Evolutionary conservation across 306 rosid species (phyloP).

Genomic region (Citrullus mucosospermus): DNA sequence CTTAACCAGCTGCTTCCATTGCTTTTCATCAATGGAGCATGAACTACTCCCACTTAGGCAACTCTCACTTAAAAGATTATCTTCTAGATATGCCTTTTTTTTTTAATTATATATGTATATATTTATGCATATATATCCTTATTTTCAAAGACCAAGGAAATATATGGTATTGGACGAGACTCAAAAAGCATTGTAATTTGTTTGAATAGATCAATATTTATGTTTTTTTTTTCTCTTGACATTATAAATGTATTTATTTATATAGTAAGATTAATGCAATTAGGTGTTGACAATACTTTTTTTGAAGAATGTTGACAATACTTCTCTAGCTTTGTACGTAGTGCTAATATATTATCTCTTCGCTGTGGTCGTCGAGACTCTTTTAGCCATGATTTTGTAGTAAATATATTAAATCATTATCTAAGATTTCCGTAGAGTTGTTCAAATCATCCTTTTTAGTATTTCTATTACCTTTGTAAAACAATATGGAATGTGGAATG

Average conservation of each 20-base stretch:
- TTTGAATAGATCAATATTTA: not conserved
- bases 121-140: not conserved
- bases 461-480: too few relatives aligned
- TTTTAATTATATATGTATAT: not conserved
- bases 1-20: not conserved
- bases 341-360: not conserved
- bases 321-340: not conserved
- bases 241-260: not conserved
- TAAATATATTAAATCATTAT: too few relatives aligned
- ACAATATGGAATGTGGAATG: not conserved
- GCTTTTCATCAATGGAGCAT: conserved; percentile 2
- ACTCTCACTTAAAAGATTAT: not conserved
- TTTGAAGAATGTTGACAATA: not conserved
- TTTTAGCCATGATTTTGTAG: too few relatives aligned
- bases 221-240: too few relatives aligned
- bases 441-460: too few relatives aligned
- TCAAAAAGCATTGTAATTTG: not conserved
- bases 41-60: conserved; percentile 2
- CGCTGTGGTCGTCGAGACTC: too few relatives aligned
- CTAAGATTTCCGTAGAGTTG: too few relatives aligned
- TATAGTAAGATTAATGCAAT: not conserved
- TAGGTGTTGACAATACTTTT: not conserved
- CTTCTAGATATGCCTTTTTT: not conserved
- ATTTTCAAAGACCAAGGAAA: not conserved
- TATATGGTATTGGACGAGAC: not conserved